Base-by-base conservation (phyloP, 2,329 filamentous ascomycete genomes). In the Hymenoscyphus fructigenus region DNA sequence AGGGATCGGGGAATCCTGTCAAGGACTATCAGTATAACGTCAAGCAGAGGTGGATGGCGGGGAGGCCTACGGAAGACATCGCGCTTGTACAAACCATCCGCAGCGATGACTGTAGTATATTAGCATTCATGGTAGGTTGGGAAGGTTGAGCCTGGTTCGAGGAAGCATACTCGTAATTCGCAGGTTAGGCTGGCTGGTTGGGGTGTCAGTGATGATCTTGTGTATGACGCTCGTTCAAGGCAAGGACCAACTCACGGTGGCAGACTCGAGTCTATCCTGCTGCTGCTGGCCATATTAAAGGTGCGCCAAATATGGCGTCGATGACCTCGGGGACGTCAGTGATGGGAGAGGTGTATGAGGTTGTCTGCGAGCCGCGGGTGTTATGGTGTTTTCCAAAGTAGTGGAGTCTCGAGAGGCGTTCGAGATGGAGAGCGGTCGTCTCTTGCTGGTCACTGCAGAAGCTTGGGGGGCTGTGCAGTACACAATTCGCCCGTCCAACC, bases 1-100 rank as follows among this genome's bases (percentile, higher is more conserved):
- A 99, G 28, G 95, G 95, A 79, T 99, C 95, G 66, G 95, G 95
- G 72, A 98, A 97, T 76, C 94, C 95, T 98, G 73, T 29, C 57
- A 62, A 63, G 62, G 57, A 71, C 64, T 72, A 69, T 62, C 61
- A 66, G 28, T 60, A 15, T 38, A 57, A 5, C n/a, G 23, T 44
- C 61, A 38, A 38, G 36, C 26, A 28, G 36, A 28, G 15, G 5
- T 55, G n/a, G 26, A 64, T 53, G 29, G 53, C 65, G 65, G 59
- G 62, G 23, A 59, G 36, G 88, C 92, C 74, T 90, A 98, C 95
- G 88, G 81, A 99, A 98, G 67, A 99, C 93, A 91, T 99, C 95
- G 80, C 95, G 89, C 84, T 98, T 99, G 84, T 97, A 98, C 71
- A 99, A 85, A 67, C 95, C 95, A 84, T 99, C 95, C 73, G 95